phyloP scores from a whole-genome alignment of 441 rosid genomes.

The Jatropha multifida region DNA sequence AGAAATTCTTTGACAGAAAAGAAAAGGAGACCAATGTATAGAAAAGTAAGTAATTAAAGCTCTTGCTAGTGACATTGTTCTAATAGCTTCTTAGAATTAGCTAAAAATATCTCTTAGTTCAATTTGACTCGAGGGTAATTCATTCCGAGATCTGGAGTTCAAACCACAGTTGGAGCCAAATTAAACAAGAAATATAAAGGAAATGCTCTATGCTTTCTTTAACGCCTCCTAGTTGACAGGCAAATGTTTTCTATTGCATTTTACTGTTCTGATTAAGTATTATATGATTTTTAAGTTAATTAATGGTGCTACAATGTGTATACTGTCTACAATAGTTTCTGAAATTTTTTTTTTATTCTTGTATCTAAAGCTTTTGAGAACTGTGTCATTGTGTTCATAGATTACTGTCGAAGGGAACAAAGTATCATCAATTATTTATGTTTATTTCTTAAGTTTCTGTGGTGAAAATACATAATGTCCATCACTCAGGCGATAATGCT shows the following conservation, averaged over 20 bases:
- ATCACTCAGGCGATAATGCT: not conserved
- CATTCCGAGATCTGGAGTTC: too few relatives aligned
- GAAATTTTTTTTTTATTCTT: not conserved
- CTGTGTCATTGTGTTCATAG: not conserved
- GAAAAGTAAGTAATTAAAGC: slow-evolving; percentile 52
- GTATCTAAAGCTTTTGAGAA: not conserved
- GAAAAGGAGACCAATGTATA: slow-evolving; percentile 76
- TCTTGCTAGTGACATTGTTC: slow-evolving; percentile 7
- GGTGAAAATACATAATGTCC: not conserved
- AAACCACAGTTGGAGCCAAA: too few relatives aligned
- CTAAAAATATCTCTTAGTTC: not conserved
- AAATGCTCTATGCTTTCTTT: not conserved
- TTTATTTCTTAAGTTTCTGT: not conserved
- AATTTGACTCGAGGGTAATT: not conserved
- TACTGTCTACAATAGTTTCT: not conserved
- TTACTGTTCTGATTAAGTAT: not conserved
- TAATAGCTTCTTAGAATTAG: not conserved
- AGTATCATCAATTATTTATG: not conserved
- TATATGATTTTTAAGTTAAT: not conserved
- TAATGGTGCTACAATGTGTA: not conserved
- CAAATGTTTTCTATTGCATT: not conserved
- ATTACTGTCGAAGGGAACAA: not conserved
- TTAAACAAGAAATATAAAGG: too few relatives aligned
- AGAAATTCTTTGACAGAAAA: slow-evolving; percentile 85
- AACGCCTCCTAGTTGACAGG: not conserved